Percentiles rank a stretch among this genome's conserved stretches.
phyloP scores from a whole-genome alignment of 1,284 basidiomycete species.

The Tremellales sp. region DNA sequence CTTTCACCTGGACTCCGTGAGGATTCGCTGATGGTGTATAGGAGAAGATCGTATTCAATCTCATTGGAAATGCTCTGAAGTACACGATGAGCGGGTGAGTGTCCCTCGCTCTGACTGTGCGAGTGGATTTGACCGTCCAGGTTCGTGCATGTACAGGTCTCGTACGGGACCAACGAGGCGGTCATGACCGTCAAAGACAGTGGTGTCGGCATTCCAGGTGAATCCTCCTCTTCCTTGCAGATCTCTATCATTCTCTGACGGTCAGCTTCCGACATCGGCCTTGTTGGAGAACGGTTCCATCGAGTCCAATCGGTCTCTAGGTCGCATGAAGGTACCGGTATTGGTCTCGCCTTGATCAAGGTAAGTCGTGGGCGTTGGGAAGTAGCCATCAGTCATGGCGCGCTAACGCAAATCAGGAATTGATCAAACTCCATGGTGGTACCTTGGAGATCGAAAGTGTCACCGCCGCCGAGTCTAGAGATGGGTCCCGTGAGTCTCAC shows the following conservation, averaged over 20 bases:
- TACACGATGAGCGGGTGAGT: constrained; percentile 37
- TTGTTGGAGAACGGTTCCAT: constrained; percentile 47
- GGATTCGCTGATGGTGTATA: constrained; percentile 1
- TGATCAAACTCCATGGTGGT: constrained; percentile 50
- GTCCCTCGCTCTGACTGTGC: neutral
- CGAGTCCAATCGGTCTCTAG: constrained; percentile 41
- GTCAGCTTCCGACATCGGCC: constrained; percentile 30
- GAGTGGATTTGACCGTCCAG: constrained; percentile 2
- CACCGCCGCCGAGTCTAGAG: constrained; percentile 31
- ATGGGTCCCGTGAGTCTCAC: constrained; percentile 31
- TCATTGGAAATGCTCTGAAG: constrained; percentile 48
- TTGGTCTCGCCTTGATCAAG: constrained; percentile 39
- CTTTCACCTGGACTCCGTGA: neutral
- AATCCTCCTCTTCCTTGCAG: neutral
- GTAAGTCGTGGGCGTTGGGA: constrained; percentile 7
- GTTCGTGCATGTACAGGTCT: constrained; percentile 25
- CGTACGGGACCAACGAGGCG: constrained; percentile 24
- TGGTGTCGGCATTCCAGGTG: constrained; percentile 49
- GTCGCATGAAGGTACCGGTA: constrained; percentile 48
- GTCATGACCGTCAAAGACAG: constrained; percentile 45
- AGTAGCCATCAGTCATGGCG: neutral
- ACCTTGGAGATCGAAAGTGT: constrained; percentile 44
- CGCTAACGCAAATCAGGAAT: constrained; percentile 26
- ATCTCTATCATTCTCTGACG: neutral
- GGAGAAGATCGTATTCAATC: constrained; percentile 50